A percentile compares a stretch with the other conserved stretches of the same genome.
These are phyloP conservation scores for Malus hybrid DNA, from an alignment of 331 rosid species.

Conservation along the genomic window DNA sequence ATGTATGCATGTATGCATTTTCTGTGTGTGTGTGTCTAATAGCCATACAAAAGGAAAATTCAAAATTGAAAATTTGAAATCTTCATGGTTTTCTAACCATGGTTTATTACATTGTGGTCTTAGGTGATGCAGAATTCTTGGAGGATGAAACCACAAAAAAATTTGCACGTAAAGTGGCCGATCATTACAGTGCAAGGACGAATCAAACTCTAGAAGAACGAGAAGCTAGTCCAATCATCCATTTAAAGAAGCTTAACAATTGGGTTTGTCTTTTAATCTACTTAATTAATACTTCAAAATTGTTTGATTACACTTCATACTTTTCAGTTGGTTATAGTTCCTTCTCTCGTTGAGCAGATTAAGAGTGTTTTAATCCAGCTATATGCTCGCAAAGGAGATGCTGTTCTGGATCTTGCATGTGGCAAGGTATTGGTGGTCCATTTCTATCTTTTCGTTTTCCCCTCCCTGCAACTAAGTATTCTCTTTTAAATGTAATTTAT, in stretches of 20 bases:
- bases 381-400: constrained; percentile 74
- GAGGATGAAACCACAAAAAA: constrained; percentile 86
- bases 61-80: background rate
- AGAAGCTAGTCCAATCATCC: constrained; percentile 91
- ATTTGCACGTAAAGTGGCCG: constrained; percentile 87
- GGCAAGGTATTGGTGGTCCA: constrained; percentile 64
- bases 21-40: too few relatives aligned
- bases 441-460: background rate
- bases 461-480: background rate
- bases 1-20: too few relatives aligned
- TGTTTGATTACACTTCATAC: background rate
- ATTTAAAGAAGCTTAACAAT: constrained; percentile 90
- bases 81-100: background rate
- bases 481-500: constrained; percentile 8
- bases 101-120: constrained; percentile 11
- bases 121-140: constrained; percentile 62
- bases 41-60: background rate
- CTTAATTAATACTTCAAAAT: background rate
- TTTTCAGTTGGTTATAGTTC: background rate
- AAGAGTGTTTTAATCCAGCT: constrained; percentile 98
- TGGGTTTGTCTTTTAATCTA: constrained; percentile 45
- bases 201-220: constrained; percentile 94
- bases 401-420: constrained; percentile 94
- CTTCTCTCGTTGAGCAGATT: constrained; percentile 46
- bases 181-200: constrained; percentile 95